Conservation (phyloP, 2,329 filamentous ascomycete genomes). For the Venturia asperata region DNA sequence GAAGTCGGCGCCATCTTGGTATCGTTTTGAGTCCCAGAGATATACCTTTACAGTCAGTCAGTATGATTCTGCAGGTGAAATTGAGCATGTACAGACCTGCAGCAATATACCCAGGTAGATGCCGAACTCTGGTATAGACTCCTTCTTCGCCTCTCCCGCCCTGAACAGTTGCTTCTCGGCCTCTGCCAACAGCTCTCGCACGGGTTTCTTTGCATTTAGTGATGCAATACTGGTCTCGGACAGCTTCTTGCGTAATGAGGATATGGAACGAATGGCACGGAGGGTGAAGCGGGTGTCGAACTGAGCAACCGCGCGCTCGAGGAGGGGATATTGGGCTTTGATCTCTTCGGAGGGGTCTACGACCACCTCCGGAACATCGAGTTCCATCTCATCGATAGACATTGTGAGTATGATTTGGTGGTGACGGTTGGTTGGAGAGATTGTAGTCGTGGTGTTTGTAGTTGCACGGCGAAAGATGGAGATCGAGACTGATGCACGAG, state of each 20-base stretch:
- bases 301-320: conserved; percentile 84
- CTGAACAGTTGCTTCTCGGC: conserved; percentile 57
- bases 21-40: conserved; percentile 77
- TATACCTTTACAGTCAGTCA: conserved; percentile 57
- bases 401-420: conserved; percentile 8
- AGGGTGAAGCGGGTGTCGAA: conserved; percentile 96
- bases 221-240: conserved; percentile 63
- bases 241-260: conserved; percentile 86
- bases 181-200: conserved; percentile 45
- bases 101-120: conserved; percentile 76
- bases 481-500: background rate
- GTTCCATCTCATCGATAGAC: conserved; percentile 20
- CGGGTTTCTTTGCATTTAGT: conserved; percentile 54
- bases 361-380: conserved; percentile 8
- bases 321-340: conserved; percentile 83
- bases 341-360: conserved; percentile 58
- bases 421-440: background rate
- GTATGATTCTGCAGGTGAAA: background rate
- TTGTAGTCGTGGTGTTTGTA: conserved; percentile 3
- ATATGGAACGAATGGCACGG: conserved; percentile 88
- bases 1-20: conserved; percentile 73
- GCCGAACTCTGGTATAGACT: conserved; percentile 78
- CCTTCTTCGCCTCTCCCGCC: conserved; percentile 60
- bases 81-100: conserved; percentile 30
- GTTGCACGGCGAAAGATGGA: conserved; percentile 10